Evolutionary conservation across 768 basidiomycete species (phyloP), one percentile per base, ranked within the genome.

Genomic region (Suillus subluteus): DNA sequence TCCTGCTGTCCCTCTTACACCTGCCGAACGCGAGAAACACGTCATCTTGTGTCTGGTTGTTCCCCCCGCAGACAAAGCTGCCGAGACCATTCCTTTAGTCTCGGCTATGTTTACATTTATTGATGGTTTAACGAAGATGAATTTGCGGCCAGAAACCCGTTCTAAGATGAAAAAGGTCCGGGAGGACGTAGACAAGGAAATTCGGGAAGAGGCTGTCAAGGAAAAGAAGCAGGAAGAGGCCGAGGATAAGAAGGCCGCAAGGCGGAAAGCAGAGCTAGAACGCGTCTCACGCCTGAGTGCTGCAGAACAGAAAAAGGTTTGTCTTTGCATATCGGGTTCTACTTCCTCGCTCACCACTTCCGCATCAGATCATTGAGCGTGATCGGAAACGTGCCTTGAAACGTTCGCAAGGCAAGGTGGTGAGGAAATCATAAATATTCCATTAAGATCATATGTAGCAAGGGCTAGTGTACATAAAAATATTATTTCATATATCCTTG

Each of bases 261-360:
- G 92, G 78, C 87, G 87, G 68, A 87, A 83, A 74, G 87, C 86
- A 3, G 91, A 92, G 75, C 85, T 94, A 69, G 94, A 92, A 67
- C 83, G 86, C 69, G 76, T 94, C 50, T 81, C 90, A 41, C 88
- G 87, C 73, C 84, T 95, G 64, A 91, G 89, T 72, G 83, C 92
- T 38, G 84, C 88, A 23, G 92, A 95, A 71, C 94, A 95, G 81
- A 88, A 89, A 82, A 95, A 95, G 87, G 91, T 89, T 62, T 58
- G 74, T 68, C 13, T 32, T 40, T 23, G 66, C 21, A 58, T 65
- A 37, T 26, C 65, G 41, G 44, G 44, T 50, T 54, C 32, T 58
- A 26, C 4, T 32, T 55, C 32, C n/a, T 7, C 30, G 16, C 40
- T 59, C 56, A 46, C 43, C n/a, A 13, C 6, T 35, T 55, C 13